Evolutionary conservation across 2,329 filamentous ascomycete genomes (phyloP).

Genomic region (Onygenales sp.): DNA sequence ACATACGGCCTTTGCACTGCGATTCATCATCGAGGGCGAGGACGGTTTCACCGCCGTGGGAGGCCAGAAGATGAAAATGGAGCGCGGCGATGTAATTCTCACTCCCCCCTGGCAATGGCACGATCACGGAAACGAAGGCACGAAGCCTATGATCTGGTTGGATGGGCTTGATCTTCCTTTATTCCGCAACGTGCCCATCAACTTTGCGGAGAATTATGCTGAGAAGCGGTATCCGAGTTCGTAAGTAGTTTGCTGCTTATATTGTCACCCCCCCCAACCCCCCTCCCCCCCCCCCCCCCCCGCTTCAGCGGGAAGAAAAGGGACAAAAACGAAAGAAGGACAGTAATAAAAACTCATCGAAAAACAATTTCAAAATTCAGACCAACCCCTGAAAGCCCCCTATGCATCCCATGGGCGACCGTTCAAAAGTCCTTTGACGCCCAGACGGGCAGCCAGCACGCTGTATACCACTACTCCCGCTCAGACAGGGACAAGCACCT

Average conservation of each 20-base stretch:
- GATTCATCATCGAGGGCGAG: conserved; percentile 49
- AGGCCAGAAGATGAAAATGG: conserved; percentile 43
- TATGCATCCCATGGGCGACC: conserved; percentile 41
- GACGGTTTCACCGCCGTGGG: conserved; percentile 51
- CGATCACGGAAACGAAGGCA: conserved; percentile 50
- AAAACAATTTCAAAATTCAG: no score
- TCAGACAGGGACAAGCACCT: conserved; percentile 15
- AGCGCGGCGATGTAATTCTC: conserved; percentile 46
- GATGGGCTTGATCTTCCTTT: conserved; percentile 47
- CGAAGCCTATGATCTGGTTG: conserved; percentile 48
- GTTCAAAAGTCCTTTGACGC: conserved; percentile 22
- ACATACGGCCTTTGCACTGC: conserved; percentile 47
- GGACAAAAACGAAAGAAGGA: no score
- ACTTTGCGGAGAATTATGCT: conserved; percentile 46
- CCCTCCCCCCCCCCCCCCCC: no score
- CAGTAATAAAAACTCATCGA: no score
- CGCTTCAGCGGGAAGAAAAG: no score
- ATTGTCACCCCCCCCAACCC: no score
- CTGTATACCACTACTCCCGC: no score
- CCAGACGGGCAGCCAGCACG: no score
- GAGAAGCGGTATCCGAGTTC: conserved; percentile 40
- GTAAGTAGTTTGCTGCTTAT: conserved; percentile 13
- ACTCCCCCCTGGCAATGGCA: conserved; percentile 53
- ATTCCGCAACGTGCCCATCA: conserved; percentile 42
- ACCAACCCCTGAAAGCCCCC: conserved; percentile 10